These are phyloP conservation scores for Colletotrichum camelliae DNA, from an alignment of 2,329 filamentous ascomycete genomes.

Conservation along the genomic window DNA sequence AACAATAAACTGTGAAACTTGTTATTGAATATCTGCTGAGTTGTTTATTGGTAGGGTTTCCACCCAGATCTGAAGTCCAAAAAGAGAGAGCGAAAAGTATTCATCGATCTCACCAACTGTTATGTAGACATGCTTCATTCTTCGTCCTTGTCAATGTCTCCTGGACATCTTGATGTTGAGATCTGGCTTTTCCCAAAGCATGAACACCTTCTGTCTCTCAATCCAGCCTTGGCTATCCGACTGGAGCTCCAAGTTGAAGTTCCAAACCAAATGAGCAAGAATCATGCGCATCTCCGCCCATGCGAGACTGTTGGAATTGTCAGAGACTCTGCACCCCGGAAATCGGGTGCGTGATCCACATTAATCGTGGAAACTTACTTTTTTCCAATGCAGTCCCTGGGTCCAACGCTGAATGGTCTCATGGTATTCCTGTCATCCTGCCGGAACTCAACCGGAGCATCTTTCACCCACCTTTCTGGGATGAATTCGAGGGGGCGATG, in stretches of 20 bases:
- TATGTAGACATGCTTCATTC: too few relatives aligned
- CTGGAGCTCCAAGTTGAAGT: neutral
- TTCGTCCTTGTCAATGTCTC: too few relatives aligned
- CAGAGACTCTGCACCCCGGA: too few relatives aligned
- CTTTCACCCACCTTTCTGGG: neutral
- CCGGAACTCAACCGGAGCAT: neutral
- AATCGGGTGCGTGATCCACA: too few relatives aligned
- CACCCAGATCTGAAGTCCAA: too few relatives aligned
- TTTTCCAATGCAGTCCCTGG: accelerated
- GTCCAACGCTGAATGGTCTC: neutral
- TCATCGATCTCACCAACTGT: too few relatives aligned
- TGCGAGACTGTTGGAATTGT: too few relatives aligned
- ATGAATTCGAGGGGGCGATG: neutral
- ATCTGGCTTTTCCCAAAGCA: neutral
- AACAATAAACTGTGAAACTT: neutral
- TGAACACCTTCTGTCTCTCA: neutral
- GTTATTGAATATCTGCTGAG: too few relatives aligned
- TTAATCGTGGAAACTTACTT: too few relatives aligned
- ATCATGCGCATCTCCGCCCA: neutral
- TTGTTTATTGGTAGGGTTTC: too few relatives aligned
- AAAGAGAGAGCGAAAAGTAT: too few relatives aligned
- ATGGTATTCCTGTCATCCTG: neutral
- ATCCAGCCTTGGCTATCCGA: neutral
- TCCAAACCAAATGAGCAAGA: neutral
- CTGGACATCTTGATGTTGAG: neutral